A percentile compares a stretch with the other conserved stretches of the same genome.
phyloP scores from a whole-genome alignment of 306 rosid species.

The Comarum palustre region DNA sequence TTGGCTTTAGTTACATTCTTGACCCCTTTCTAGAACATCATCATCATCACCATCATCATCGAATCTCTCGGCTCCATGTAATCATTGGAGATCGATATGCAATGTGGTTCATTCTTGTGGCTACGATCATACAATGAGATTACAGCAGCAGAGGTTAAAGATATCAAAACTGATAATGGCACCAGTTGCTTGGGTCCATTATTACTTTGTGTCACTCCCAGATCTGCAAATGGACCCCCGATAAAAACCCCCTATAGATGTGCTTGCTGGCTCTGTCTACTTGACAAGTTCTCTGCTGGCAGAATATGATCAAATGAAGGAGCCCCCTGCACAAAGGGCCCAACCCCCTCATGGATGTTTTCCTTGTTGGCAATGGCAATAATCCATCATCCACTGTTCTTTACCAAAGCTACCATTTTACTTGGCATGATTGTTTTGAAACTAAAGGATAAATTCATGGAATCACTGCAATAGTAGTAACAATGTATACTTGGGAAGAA shows the following conservation, averaged over 20 bases:
- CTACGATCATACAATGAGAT: background rate
- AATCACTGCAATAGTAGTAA: background rate
- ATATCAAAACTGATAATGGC: slow-evolving; percentile 1
- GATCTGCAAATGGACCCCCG: slow-evolving; percentile 6
- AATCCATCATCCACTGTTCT: slow-evolving; percentile 8
- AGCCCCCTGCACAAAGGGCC: background rate
- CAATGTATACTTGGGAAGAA: background rate
- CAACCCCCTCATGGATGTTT: slow-evolving; percentile 13
- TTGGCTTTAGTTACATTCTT: background rate
- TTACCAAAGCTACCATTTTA: background rate
- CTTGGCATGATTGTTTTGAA: background rate
- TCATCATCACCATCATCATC: background rate
- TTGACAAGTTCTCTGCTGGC: background rate
- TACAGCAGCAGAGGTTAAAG: background rate
- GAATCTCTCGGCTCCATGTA: background rate
- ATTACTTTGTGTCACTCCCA: slow-evolving; percentile 10
- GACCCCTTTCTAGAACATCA: background rate
- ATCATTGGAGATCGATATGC: background rate
- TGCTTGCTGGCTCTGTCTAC: background rate
- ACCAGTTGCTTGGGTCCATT: slow-evolving; percentile 2
- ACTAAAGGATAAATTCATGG: background rate
- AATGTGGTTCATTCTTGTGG: background rate
- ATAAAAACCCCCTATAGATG: background rate
- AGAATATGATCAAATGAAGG: background rate
- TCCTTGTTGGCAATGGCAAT: slow-evolving; percentile 3